Evolutionary conservation across 176 grass and related monocot genomes (phyloP), one percentile per base, ranked within the genome.

Genomic region (Cenchrus americanus): DNA sequence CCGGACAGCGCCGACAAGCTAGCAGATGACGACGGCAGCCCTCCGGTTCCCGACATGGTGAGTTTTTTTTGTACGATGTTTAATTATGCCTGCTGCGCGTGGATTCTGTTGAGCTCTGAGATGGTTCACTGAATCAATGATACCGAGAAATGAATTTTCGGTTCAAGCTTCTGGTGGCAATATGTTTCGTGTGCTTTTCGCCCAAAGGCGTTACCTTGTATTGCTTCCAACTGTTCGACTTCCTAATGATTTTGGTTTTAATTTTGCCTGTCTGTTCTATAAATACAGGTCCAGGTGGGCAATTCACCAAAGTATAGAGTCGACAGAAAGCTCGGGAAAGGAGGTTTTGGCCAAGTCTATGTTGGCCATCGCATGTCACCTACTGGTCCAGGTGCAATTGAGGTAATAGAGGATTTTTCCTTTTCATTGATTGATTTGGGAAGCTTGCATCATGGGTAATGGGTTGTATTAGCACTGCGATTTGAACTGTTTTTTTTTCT

Each of bases 311-410:
- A 78, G 50, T 99, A 99, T 88, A 99, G 58, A 89, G 65, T 96
- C 82, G 91, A 94, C 17, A 94, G 72, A 77, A 96, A 83, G 71
- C 93, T 99, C 43, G 97, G 97, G 6, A 99, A 99, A 88, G 97
- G 97, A 89, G 93, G 97, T 84, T 99, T 96, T 91, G 97, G 97
- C 59, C 97, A 99, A 92, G 97, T 99, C 48, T 99, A 99, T 77
- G 91, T 99, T 76, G 97, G 97, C 51, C 89, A 77, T n/a, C 91
- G 97, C 66, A 61, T 91, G 74, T 81, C 86, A 42, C 69, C 84
- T 62, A 89, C 66, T 6, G 90, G 88, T 70, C 77, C 93, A 12
- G 87, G 80, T 62, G 93, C 93, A 19, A 44, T 89, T 34, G 91
- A 99, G 97, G 97, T 99, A 81, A 88, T 72, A 15, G 46, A 74